Evolutionary conservation across 345 rosid genomes (phyloP).

Genomic region (Rhodamnia argentea): DNA sequence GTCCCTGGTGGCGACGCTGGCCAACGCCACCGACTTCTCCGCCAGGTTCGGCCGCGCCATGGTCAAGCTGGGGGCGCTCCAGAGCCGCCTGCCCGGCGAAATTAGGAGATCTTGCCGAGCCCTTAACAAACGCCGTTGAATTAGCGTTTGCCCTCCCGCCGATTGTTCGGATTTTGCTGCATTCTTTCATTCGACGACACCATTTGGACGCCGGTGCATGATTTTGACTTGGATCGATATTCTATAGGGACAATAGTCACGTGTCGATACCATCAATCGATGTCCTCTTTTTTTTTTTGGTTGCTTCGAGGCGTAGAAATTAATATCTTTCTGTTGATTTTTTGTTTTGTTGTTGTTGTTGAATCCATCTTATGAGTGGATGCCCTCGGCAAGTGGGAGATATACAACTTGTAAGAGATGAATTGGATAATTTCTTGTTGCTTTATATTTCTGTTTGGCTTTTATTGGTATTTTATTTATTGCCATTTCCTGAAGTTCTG

Average conservation of each 20-base stretch:
- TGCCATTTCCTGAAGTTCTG: too few relatives aligned
- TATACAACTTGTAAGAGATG: background rate
- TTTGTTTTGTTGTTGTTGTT: too few relatives aligned
- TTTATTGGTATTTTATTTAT: background rate
- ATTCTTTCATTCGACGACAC: background rate
- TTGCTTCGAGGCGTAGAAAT: background rate
- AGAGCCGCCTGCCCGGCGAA: slow-evolving; percentile 22
- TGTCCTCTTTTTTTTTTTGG: background rate
- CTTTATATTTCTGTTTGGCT: background rate
- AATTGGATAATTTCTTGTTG: background rate
- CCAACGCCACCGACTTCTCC: slow-evolving; percentile 17
- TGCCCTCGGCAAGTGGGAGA: accelerated
- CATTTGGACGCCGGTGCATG: background rate
- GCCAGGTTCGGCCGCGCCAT: slow-evolving; percentile 36
- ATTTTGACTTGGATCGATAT: background rate
- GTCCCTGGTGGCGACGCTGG: slow-evolving; percentile 15
- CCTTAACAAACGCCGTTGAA: slow-evolving; percentile 7
- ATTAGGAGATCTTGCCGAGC: slow-evolving; percentile 35
- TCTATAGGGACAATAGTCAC: background rate
- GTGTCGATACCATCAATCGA: background rate
- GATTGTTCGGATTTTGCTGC: background rate
- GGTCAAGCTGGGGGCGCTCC: slow-evolving; percentile 41
- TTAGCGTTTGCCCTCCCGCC: background rate
- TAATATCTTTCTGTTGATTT: background rate
- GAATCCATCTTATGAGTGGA: background rate